Evolutionary conservation across 495 filamentous ascomycete genomes (phyloP).

Genomic region (Aspergillus indologenus): DNA sequence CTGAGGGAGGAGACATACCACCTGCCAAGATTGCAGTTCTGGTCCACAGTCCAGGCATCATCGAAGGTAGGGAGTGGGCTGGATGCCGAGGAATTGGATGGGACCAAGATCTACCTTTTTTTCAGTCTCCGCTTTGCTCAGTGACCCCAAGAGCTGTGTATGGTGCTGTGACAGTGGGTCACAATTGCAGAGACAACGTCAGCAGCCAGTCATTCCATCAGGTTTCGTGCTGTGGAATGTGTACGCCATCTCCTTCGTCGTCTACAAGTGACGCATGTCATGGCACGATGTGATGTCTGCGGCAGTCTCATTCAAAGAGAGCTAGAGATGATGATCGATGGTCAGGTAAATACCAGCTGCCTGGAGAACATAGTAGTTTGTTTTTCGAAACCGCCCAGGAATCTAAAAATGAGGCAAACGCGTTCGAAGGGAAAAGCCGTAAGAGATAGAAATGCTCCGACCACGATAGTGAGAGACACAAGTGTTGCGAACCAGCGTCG

Average conservation of each 20-base stretch:
- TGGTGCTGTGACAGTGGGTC: conserved; percentile 13
- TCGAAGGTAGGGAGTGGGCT: background rate
- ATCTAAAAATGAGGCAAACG: background rate
- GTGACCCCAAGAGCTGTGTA: conserved; percentile 7
- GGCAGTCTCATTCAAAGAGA: background rate
- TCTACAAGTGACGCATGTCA: background rate
- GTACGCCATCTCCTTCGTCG: background rate
- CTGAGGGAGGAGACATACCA: background rate
- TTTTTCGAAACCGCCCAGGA: background rate
- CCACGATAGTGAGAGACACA: background rate
- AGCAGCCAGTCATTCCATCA: conserved; percentile 1
- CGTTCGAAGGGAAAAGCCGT: background rate
- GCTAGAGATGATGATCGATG: background rate
- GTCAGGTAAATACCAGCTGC: background rate
- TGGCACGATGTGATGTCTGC: background rate
- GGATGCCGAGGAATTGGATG: conserved; percentile 5
- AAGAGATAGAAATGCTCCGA: background rate
- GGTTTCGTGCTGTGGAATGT: background rate
- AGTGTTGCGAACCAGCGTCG: background rate
- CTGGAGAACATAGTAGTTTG: background rate
- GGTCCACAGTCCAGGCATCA: conserved; percentile 7
- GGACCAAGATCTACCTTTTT: conserved; percentile 11
- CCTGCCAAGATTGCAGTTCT: background rate
- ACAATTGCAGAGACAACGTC: conserved; percentile 10
- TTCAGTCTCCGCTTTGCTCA: conserved; percentile 10